Evolutionary conservation across 768 basidiomycete species (phyloP), one percentile per base, ranked within the genome.

Genomic region (Calocybe cyanea): DNA sequence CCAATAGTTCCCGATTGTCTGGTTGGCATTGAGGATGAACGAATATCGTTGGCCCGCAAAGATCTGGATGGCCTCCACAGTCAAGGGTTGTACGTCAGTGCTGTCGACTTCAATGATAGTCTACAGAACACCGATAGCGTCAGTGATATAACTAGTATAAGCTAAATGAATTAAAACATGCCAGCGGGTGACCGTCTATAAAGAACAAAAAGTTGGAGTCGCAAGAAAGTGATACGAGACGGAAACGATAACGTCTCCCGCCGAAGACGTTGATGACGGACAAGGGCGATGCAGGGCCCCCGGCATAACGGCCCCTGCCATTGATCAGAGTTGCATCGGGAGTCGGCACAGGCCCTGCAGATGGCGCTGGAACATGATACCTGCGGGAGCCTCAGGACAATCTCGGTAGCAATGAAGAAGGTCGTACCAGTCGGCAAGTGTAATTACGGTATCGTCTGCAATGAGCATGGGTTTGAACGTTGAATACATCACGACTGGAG

Each of bases 171-270:
- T 54, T 50, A 33, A 5, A 28, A 28, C 11, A 28, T 58, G 28
- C 71, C 63, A 36, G 68, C 69, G 10, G 41, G 51, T 62, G 52
- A 51, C 50, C 39, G 20, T 66, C 59, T 9, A 65, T 50, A 1
- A 55, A 58, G 52, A 65, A 65, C 7, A 40, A 45, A 42, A 54
- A 68, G 32, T 53, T 57, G 5, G 67, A 63, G 17, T 62, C 57
- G 49, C 73, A 73, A 23, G 70, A 66, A 15, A 63, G 59, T 30
- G 57, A 53, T 35, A 76, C 40, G 4, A 80, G 17, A 5, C 78
- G 73, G 60, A 78, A 72, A n/a, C 78, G 66, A 45, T 75, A 66
- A 13, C 76, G 63, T 40, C 58, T 57, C 7, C 68, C 66, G 0
- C 38, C 47, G 2, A 49, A 24, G 11, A 79, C 72, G 28, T 61